Conservation (phyloP, 2,329 filamentous ascomycete species). For the Pezicula carpinea region DNA sequence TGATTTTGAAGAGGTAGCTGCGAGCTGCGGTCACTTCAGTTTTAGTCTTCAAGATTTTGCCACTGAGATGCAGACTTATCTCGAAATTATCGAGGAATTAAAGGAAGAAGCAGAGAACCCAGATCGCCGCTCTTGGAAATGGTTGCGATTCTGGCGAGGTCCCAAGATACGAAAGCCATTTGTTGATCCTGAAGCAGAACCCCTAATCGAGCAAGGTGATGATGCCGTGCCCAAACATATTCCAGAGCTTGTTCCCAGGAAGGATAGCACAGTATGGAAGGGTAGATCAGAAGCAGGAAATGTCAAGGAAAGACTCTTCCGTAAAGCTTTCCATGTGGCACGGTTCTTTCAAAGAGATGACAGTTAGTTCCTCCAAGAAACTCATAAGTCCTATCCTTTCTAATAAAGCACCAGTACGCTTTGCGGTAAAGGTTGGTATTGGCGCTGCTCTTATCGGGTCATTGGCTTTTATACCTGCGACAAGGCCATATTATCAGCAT, state of each 20-base stretch:
- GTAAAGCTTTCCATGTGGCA: constrained; percentile 50
- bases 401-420: constrained; percentile 44
- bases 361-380: constrained; percentile 36
- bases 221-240: constrained; percentile 20
- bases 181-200: constrained; percentile 24
- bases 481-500: constrained; percentile 73
- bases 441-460: constrained; percentile 86
- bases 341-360: constrained; percentile 59
- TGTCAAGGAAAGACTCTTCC: constrained; percentile 12
- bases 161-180: constrained; percentile 3
- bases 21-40: constrained; percentile 95
- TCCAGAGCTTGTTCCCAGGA: constrained; percentile 17
- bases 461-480: constrained; percentile 77
- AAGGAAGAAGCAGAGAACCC: constrained; percentile 64
- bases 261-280: constrained; percentile 9
- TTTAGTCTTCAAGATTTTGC: constrained; percentile 89
- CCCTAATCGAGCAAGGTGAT: constrained; percentile 20
- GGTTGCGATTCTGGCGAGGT: constrained; percentile 74
- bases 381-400: constrained; percentile 16
- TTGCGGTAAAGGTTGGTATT: constrained; percentile 88
- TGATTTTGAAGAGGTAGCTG: constrained; percentile 94
- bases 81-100: constrained; percentile 81
- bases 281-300: constrained; percentile 3
- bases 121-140: constrained; percentile 69
- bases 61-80: constrained; percentile 78